phyloP scores from a whole-genome alignment of 306 rosid genomes.

The Prunus persica region Prunus_persica_NCBIv2 NC_034009.1:2932001-2932500 shows the following conservation, averaged over 20 bases:
- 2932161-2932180: too few relatives aligned
- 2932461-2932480: neutral
- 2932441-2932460: neutral
- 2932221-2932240: too few relatives aligned
- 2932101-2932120: too few relatives aligned
- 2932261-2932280: too few relatives aligned
- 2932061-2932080: too few relatives aligned
- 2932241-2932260: too few relatives aligned
- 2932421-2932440: neutral
- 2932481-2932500: neutral
- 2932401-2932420: neutral
- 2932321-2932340: neutral
- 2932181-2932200: too few relatives aligned
- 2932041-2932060: neutral
- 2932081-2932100: too few relatives aligned
- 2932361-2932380: neutral
- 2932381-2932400: neutral
- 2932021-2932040: neutral
- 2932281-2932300: neutral
- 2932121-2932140: neutral
- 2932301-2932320: neutral
- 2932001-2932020: too few relatives aligned
- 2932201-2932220: too few relatives aligned
- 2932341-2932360: neutral
- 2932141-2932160: neutral